Conservation (phyloP, 1,284 basidiomycete species). For the Trichosporon coremiiforme region DNA sequence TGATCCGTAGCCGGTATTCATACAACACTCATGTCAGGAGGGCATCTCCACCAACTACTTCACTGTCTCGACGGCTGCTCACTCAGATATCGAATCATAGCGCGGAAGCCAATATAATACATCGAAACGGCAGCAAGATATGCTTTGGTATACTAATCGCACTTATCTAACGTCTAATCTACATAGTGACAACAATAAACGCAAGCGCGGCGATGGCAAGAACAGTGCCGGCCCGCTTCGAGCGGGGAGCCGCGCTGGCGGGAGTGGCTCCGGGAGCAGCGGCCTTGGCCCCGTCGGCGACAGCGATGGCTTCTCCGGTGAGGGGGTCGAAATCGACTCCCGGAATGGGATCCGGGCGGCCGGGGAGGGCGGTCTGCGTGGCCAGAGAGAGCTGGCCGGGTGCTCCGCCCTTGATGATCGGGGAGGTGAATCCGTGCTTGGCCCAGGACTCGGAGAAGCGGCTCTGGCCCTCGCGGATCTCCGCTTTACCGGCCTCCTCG, state of each 20-base stretch:
- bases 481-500: too few species aligned
- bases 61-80: too few species aligned
- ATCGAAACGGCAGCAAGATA: neutral
- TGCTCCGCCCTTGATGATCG: constrained; percentile 7
- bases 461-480: neutral
- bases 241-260: neutral
- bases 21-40: too few species aligned
- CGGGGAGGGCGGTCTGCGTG: neutral
- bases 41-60: too few species aligned
- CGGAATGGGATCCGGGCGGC: neutral
- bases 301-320: neutral
- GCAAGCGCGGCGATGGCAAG: neutral
- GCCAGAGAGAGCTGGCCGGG: neutral
- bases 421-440: constrained; percentile 12
- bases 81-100: too few species aligned
- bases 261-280: neutral
- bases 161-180: neutral
- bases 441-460: constrained; percentile 10
- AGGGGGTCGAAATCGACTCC: constrained; percentile 10
- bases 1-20: neutral
- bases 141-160: neutral
- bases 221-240: neutral
- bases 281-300: neutral
- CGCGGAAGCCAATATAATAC: neutral
- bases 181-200: constrained; percentile 13